Conservation (phyloP, 768 basidiomycete genomes). For the Termitomyces heimii region DNA sequence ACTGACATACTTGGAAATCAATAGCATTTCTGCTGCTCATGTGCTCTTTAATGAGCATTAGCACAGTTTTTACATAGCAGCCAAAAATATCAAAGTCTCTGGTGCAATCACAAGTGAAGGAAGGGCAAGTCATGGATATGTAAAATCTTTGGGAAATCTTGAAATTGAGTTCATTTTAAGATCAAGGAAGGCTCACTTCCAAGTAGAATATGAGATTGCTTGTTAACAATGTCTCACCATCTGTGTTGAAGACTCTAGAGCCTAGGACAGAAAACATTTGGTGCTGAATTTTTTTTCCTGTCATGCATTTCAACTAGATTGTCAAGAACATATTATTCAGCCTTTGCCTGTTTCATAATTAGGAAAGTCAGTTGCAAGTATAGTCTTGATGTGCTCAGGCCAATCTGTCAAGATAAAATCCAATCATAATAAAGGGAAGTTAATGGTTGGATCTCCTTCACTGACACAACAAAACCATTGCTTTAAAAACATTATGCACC, state of each 20-base stretch:
- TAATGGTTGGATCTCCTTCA: slow-evolving; percentile 33
- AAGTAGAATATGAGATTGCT: slow-evolving; percentile 1
- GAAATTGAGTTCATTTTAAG: slow-evolving; percentile 26
- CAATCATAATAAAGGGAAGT: slow-evolving; percentile 39
- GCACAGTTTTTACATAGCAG: slow-evolving; percentile 38
- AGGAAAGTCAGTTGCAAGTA: slow-evolving; percentile 51
- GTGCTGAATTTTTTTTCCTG: slow-evolving; percentile 36
- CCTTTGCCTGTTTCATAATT: slow-evolving; percentile 51
- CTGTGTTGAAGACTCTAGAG: slow-evolving; percentile 63
- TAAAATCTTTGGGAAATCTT: slow-evolving; percentile 36
- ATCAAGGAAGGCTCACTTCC: slow-evolving; percentile 25
- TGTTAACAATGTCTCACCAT: slow-evolving; percentile 32
- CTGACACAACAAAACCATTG: slow-evolving; percentile 32
- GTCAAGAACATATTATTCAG: neutral
- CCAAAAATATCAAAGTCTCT: slow-evolving; percentile 59
- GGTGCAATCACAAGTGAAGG: slow-evolving; percentile 53
- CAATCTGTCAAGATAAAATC: slow-evolving; percentile 40
- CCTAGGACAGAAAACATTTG: slow-evolving; percentile 48
- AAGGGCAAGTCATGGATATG: slow-evolving; percentile 58
- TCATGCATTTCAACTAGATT: neutral
- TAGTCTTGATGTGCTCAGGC: slow-evolving; percentile 52
- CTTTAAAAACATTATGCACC: slow-evolving; percentile 19
- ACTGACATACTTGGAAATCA: slow-evolving; percentile 46
- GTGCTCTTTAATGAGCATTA: slow-evolving; percentile 39
- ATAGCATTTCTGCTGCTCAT: slow-evolving; percentile 44